Conservation (phyloP, 805 yeast genomes). For the Lachancea nothofagi region DNA sequence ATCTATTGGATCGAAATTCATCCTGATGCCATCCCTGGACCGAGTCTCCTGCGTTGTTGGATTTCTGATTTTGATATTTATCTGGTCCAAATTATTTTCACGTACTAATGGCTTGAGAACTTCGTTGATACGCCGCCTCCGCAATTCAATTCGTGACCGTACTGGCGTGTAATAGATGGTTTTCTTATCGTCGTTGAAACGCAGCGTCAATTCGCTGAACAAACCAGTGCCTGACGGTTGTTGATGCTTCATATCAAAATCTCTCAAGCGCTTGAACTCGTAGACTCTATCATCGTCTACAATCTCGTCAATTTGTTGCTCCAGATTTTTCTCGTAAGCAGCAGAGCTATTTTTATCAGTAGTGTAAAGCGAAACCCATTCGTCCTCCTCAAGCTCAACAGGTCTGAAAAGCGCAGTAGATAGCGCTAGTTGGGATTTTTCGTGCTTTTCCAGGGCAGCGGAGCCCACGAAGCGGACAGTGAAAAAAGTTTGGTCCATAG, state of each 20-base stretch:
- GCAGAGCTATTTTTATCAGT: slow-evolving; percentile 41
- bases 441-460: slow-evolving; percentile 38
- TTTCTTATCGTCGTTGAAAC: slow-evolving; percentile 48
- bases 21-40: slow-evolving; percentile 52
- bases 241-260: slow-evolving; percentile 67
- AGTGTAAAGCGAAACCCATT: slow-evolving; percentile 70
- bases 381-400: slow-evolving; percentile 59
- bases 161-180: slow-evolving; percentile 76
- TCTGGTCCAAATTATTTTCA: slow-evolving; percentile 51
- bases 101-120: slow-evolving; percentile 37
- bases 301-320: slow-evolving; percentile 29
- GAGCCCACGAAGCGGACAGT: slow-evolving; percentile 57
- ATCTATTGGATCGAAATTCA: slow-evolving; percentile 66
- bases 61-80: slow-evolving; percentile 52
- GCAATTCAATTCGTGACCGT: slow-evolving; percentile 69
- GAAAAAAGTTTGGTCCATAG: slow-evolving; percentile 72
- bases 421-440: slow-evolving; percentile 34
- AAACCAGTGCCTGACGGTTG: slow-evolving; percentile 25
- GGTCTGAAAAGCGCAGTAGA: slow-evolving; percentile 68
- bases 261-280: slow-evolving; percentile 61
- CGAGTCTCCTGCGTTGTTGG: slow-evolving; percentile 58
- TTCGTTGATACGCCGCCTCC: slow-evolving; percentile 69
- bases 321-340: slow-evolving; percentile 38
- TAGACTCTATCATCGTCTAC: slow-evolving; percentile 46
- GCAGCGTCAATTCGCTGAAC: slow-evolving; percentile 55